Conservation (phyloP, 768 basidiomycete species). For the Postia placenta region DNA sequence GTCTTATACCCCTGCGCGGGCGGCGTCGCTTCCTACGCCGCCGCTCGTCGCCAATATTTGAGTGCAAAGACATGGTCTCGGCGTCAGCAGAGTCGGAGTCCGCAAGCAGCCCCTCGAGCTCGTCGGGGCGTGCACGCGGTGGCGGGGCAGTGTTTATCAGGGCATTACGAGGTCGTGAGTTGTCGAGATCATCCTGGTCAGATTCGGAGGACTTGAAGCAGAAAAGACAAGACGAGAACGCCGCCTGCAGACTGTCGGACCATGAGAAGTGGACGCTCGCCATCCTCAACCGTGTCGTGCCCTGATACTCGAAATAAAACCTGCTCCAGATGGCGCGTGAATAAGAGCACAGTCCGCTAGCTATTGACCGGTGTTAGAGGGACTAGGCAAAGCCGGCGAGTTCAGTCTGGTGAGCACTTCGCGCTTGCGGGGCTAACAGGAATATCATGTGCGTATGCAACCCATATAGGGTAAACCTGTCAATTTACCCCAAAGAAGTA, state of each 20-base stretch:
- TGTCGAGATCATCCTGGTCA: slow-evolving; percentile 25
- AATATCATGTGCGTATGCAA: no score
- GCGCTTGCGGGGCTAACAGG: no score
- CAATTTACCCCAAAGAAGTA: no score
- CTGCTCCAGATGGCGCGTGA: no score
- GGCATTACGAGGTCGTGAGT: slow-evolving; percentile 9
- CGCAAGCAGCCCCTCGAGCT: slow-evolving; percentile 45
- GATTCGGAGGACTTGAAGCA: slow-evolving; percentile 35
- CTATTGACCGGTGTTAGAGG: no score
- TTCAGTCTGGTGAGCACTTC: no score
- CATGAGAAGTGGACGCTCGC: slow-evolving; percentile 44
- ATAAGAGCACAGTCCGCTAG: no score
- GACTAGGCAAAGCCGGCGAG: no score
- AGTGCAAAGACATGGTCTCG: slow-evolving; percentile 61
- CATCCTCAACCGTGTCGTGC: no score
- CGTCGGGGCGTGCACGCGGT: slow-evolving; percentile 29
- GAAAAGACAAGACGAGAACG: slow-evolving; percentile 52
- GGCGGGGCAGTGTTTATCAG: slow-evolving; percentile 11
- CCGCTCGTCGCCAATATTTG: slow-evolving; percentile 42
- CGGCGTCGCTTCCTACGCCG: slow-evolving; percentile 26
- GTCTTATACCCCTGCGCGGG: slow-evolving; percentile 35
- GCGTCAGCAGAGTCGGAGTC: slow-evolving; percentile 45
- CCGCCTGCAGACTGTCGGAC: slow-evolving; percentile 54
- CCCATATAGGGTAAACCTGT: no score
- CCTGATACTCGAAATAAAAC: no score